phyloP scores from a whole-genome alignment of 257 asterid genomes.

The Nyctanthes arbortristis region DNA sequence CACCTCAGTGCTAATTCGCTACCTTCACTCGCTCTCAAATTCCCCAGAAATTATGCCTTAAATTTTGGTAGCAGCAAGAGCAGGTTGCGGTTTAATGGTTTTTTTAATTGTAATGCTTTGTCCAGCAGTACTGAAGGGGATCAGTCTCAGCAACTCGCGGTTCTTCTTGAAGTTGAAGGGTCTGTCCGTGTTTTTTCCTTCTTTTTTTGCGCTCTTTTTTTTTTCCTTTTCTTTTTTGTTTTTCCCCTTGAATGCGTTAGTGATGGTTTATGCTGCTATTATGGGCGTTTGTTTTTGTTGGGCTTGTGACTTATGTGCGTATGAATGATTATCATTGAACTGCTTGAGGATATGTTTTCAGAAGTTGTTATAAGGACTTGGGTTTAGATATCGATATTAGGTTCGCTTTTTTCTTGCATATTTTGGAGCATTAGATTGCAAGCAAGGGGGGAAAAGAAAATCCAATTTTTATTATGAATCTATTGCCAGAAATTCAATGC shows the following conservation, averaged over 20 bases:
- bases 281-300: not conserved
- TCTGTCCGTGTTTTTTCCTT: constrained; percentile 16
- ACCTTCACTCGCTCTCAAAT: constrained; percentile 24
- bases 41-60: constrained; percentile 20
- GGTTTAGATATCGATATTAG: not conserved
- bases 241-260: not conserved
- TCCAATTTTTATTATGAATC: not conserved
- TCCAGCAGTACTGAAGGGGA: constrained; percentile 26
- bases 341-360: not conserved
- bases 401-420: no score
- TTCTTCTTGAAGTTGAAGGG: constrained; percentile 97
- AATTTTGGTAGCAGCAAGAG: constrained; percentile 32
- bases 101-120: constrained; percentile 30
- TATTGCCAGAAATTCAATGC: no score
- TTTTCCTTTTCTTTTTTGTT: not conserved
- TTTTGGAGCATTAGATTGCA: not conserved
- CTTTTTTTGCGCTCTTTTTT: no score
- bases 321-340: not conserved
- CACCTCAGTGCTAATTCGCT: constrained; percentile 18
- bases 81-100: constrained; percentile 35
- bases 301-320: not conserved
- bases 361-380: not conserved
- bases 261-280: constrained; percentile 13
- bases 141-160: constrained; percentile 54
- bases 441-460: not conserved